Evolutionary conservation across 176 grass and related monocot genomes (phyloP), one percentile per base, ranked within the genome.

Genomic region (Secale cereale): DNA sequence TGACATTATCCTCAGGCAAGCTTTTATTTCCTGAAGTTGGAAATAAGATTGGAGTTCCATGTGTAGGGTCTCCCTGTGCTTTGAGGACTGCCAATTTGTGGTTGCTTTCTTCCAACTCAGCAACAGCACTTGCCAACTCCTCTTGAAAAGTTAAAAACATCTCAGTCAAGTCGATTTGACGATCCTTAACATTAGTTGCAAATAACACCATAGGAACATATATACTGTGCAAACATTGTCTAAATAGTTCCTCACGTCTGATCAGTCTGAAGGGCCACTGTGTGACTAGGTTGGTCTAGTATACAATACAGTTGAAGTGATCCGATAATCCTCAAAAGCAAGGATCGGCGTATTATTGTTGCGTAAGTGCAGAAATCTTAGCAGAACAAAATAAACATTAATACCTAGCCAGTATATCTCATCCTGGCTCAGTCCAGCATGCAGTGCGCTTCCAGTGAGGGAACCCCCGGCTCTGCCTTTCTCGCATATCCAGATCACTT

Each of bases 21-120:
- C 83, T 90, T 69, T 91, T 98, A 80, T 88, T 93, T 79, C 87
- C 91, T 25, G 87, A 74, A 72, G 78, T 66, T 62, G 92, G 88
- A 81, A 90, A 91, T 86, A 90, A 77, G 57, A 93, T 78, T 17
- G 79, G 89, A 74, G 91, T 54, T 25, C 76, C 88, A 85, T 95
- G 92, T 33, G 83, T 86, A 86, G 59, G 70, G 82, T 88, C 89
- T 88, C 84, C 84, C 68, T 91, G 84, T 76, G 87, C 75, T 88
- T 95, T 98, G 52, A 95, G 82, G 82, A 57, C 70, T 76, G 89
- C 80, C 66, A 98, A 40, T 84, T 69, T 98, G 12, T 52, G 46
- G 63, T 86, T 95, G 28, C 67, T 98, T 89, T 90, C 92, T 91
- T 91, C 91, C 85, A 94, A 91, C 76, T 98, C 89, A 46, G 87